phyloP scores from a whole-genome alignment of 441 rosid genomes.

The Kokia cookei region DNA sequence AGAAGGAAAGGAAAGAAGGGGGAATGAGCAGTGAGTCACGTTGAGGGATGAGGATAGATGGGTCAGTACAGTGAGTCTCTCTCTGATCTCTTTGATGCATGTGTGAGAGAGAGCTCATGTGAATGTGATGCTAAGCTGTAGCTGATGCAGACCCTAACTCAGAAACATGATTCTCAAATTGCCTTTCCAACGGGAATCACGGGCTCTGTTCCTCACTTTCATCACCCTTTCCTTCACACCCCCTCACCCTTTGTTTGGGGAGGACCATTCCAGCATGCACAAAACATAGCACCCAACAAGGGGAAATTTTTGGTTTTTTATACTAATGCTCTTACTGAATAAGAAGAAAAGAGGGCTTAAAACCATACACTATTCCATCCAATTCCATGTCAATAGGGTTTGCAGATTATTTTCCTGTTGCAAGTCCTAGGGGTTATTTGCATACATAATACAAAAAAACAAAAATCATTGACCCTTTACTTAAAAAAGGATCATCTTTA shows the following conservation, averaged over 20 bases:
- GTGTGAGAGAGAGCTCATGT: neutral
- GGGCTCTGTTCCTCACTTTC: constrained; percentile 25
- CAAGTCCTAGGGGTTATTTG: neutral
- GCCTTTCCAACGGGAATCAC: constrained; percentile 46
- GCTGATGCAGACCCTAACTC: constrained; percentile 33
- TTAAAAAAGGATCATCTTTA: no score
- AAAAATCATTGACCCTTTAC: neutral
- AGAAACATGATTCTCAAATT: constrained; percentile 14
- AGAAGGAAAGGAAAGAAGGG: neutral
- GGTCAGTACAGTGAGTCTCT: neutral
- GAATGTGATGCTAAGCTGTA: constrained; percentile 33
- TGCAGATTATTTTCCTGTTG: neutral
- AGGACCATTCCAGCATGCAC: neutral
- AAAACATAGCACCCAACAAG: neutral
- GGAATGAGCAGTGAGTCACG: neutral
- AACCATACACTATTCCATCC: neutral
- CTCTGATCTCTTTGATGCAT: neutral
- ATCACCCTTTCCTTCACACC: neutral
- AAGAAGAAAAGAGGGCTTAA: neutral
- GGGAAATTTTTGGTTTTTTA: neutral
- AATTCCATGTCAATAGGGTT: neutral
- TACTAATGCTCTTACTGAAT: neutral
- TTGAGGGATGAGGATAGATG: neutral
- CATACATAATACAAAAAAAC: neutral
- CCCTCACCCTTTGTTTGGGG: neutral